phyloP scores from a whole-genome alignment of 768 basidiomycete genomes.

The Leccinum disarticulatum region DNA sequence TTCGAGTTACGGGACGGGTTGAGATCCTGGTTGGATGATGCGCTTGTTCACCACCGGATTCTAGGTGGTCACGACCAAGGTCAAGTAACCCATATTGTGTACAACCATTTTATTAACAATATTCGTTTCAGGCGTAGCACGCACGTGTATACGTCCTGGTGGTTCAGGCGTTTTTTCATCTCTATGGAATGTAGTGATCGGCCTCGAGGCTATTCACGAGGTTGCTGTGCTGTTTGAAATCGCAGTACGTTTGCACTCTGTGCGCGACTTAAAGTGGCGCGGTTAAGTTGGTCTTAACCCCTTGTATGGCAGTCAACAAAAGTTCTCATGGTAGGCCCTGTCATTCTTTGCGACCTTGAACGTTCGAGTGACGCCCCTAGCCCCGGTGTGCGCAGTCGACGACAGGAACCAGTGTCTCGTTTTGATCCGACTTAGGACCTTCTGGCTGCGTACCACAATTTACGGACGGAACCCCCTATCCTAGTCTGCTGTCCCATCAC shows the following conservation, averaged over 20 bases:
- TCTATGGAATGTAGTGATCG: background rate
- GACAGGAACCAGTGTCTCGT: background rate
- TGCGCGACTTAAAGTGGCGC: background rate
- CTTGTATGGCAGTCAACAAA: background rate
- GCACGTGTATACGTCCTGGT: background rate
- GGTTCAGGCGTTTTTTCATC: conserved; percentile 1
- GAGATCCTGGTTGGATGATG: background rate
- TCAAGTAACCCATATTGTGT: background rate
- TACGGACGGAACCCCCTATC: conserved; percentile 6
- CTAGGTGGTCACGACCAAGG: background rate
- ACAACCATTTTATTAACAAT: conserved; percentile 5
- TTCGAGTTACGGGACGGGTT: background rate
- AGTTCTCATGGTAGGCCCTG: background rate
- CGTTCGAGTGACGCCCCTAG: background rate
- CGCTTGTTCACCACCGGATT: background rate
- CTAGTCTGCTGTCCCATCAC: background rate
- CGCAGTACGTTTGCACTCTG: background rate
- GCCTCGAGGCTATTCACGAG: conserved; percentile 14
- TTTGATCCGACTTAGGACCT: conserved; percentile 13
- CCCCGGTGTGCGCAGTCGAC: background rate
- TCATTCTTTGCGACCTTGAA: background rate
- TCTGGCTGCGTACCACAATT: background rate
- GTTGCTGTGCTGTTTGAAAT: conserved; percentile 7
- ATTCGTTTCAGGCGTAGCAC: background rate
- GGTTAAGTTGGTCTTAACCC: background rate